Evolutionary conservation across 345 rosid genomes (phyloP).

Genomic region (Bruguiera sexangula): DNA sequence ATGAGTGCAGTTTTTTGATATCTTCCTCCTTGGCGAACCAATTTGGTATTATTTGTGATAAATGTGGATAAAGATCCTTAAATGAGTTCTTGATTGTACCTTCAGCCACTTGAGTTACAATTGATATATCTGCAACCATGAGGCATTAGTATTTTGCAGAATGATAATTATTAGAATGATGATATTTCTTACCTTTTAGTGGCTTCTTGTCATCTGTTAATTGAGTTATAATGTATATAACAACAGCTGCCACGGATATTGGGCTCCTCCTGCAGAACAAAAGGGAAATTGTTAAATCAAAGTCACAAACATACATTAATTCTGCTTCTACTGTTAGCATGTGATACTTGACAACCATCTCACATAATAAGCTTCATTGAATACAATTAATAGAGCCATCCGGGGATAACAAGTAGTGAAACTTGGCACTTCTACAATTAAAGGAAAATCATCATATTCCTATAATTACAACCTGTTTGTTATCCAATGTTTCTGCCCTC

Average conservation of each 20-base stretch:
- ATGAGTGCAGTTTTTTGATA: conserved; percentile 28
- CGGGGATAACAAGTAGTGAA: no score
- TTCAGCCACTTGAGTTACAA: conserved; percentile 50
- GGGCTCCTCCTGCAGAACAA: conserved; percentile 52
- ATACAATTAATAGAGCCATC: no score
- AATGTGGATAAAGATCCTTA: conserved; percentile 45
- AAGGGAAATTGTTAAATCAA: background rate
- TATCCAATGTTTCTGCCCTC: background rate
- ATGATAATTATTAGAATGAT: background rate
- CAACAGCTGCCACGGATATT: conserved; percentile 54
- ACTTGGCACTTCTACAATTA: background rate
- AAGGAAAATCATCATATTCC: background rate
- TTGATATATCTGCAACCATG: conserved; percentile 38
- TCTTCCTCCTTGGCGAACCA: conserved; percentile 55
- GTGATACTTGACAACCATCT: no score
- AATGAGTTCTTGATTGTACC: conserved; percentile 47
- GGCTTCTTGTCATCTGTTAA: conserved; percentile 42
- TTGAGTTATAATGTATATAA: conserved; percentile 48
- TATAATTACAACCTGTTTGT: background rate
- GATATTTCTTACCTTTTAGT: conserved; percentile 39
- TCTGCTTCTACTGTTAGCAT: no score
- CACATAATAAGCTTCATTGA: no score
- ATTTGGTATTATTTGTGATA: conserved; percentile 37
- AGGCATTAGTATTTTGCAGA: background rate
- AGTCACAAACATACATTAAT: background rate